Evolutionary conservation across 2,329 filamentous ascomycete genomes (phyloP), one percentile per base, ranked within the genome.

Genomic region (Microcyclospora pomicola): DNA sequence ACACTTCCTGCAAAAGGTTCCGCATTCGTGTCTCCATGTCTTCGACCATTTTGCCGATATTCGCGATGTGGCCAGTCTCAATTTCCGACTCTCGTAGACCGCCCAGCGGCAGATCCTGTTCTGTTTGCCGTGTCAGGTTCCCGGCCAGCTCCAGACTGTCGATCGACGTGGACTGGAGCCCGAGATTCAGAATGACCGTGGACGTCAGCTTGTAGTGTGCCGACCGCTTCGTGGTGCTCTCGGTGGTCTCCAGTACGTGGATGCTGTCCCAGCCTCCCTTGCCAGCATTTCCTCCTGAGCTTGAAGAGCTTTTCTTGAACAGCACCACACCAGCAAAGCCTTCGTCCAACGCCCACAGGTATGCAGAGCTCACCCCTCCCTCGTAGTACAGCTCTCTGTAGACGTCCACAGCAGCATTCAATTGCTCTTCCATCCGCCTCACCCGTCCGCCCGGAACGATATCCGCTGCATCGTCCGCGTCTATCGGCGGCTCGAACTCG

Each of bases 21-120:
- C 91, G 77, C 91, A 98, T 96, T 72, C 95, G 94, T 59, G 95
- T 76, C 67, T 98, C 91, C 91, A 98, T 96, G 62, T 98, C 91
- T 69, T 98, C 91, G 37, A 98, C 87, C 57, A 98, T 71, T 47
- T 80, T 73, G 39, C 91, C 91, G 43, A 96, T 84, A 63, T 98
- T 98, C 52, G 82, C 83, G 52, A 98, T 91, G 68, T 98, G 91
- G 60, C 82, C 85, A 50, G 82, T 80, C 62, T 96, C 88, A 53
- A 80, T 81, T 50, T 93, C 85, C 5, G 47, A 49, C 33, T 59
- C 58, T 34, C 56, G 45, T 15, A 55, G 42, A 1, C 56, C 55
- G 31, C 51, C 48, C 29, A 95, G 83, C 7, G 83, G 76, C 58
- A 94, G 69, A 62, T 96, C 87, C 55, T 82, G 77, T 68, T 98